Evolutionary conservation across 1,284 basidiomycete species (phyloP).

Genomic region (Cutaneotrichosporon cutaneum): DNA sequence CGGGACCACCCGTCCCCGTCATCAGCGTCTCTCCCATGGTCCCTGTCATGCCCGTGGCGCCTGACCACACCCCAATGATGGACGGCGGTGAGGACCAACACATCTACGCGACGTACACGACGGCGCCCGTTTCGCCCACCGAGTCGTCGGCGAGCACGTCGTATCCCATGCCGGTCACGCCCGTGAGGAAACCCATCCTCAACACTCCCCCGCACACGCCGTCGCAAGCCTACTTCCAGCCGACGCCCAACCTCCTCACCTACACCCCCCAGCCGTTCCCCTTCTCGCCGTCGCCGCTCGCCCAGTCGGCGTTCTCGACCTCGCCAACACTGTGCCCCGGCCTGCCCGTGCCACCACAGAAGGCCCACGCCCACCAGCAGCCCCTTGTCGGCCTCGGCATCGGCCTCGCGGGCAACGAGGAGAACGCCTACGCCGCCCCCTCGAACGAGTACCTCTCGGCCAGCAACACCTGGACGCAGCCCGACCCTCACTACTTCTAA

Average conservation of each 20-base stretch:
- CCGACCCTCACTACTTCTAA: constrained; percentile 12
- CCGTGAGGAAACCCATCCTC: constrained; percentile 20
- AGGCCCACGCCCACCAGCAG: constrained; percentile 18
- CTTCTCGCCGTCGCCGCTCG: constrained; percentile 37
- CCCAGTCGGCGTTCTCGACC: constrained; percentile 24
- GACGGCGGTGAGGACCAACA: constrained; percentile 15
- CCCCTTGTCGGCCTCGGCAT: constrained; percentile 29
- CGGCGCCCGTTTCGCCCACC: constrained; percentile 30
- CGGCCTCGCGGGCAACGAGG: constrained; percentile 25
- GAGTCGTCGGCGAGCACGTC: constrained; percentile 27
- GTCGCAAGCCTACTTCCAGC: constrained; percentile 30
- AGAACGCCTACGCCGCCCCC: constrained; percentile 11
- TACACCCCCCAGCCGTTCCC: constrained; percentile 31
- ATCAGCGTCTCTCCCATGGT: constrained; percentile 25
- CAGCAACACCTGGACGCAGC: constrained; percentile 12
- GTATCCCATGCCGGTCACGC: constrained; percentile 29
- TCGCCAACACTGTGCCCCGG: constrained; percentile 46
- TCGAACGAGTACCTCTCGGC: constrained; percentile 25
- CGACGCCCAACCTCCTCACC: constrained; percentile 26
- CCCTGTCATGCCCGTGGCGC: constrained; percentile 19
- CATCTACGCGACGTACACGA: constrained; percentile 19
- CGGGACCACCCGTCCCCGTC: constrained; percentile 29
- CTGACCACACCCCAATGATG: constrained; percentile 10
- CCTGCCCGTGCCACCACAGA: constrained; percentile 23
- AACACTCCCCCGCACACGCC: constrained; percentile 27